Percentiles rank a stretch among this genome's conserved stretches.
Conservation (phyloP, 2,329 filamentous ascomycete genomes). For the Fusarium secorum region DNA sequence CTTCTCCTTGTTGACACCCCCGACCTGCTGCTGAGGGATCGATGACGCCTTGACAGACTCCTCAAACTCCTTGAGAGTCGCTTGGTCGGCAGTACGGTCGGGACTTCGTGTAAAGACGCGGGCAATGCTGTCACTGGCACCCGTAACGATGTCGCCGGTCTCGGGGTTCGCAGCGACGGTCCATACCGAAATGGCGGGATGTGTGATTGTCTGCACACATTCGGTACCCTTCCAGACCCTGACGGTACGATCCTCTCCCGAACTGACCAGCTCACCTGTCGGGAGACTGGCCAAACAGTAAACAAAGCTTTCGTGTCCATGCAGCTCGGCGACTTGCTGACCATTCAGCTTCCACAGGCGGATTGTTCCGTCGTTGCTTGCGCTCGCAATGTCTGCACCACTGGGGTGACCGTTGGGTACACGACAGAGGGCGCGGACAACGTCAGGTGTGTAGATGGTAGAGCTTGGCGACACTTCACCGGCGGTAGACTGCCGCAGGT, state of each 20-base stretch:
- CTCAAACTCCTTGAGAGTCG: constrained; percentile 77
- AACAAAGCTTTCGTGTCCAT: constrained; percentile 93
- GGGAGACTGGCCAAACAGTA: constrained; percentile 83
- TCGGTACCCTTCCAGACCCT: constrained; percentile 84
- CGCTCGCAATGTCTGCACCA: constrained; percentile 91
- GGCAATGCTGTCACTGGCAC: constrained; percentile 86
- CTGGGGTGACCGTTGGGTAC: constrained; percentile 79
- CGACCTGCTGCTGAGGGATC: constrained; percentile 86
- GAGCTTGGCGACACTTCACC: constrained; percentile 61
- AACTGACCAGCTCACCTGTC: constrained; percentile 86
- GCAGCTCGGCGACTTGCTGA: constrained; percentile 76
- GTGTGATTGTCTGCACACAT: constrained; percentile 94
- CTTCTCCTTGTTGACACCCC: constrained; percentile 88
- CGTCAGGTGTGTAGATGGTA: constrained; percentile 74
- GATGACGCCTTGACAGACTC: constrained; percentile 82
- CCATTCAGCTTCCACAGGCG: constrained; percentile 87
- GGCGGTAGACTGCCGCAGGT: constrained; percentile 68
- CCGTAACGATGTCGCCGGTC: constrained; percentile 92
- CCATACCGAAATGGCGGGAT: constrained; percentile 97
- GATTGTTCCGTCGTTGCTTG: constrained; percentile 90
- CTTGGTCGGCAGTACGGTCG: constrained; percentile 73
- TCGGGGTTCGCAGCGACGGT: constrained; percentile 81
- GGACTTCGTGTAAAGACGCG: constrained; percentile 81
- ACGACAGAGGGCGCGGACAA: constrained; percentile 87
- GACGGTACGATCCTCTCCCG: constrained; percentile 93